Evolutionary conservation across 2,329 filamentous ascomycete species (phyloP), one percentile per base, ranked within the genome.

Genomic region (Sordariomycetes sp.): DNA sequence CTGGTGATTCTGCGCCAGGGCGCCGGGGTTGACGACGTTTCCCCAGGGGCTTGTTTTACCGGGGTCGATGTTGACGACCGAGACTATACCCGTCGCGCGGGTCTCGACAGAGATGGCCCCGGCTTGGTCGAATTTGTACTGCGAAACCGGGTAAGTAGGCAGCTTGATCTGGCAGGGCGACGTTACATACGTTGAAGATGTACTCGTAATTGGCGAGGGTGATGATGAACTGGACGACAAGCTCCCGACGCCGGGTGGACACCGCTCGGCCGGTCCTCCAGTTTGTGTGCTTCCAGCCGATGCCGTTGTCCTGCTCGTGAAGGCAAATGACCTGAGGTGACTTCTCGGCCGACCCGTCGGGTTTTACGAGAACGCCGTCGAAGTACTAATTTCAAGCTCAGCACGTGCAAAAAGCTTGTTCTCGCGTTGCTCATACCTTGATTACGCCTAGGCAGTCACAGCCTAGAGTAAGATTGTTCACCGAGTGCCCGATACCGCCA

Each of bases 151-250:
- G n/a, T n/a, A n/a, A n/a, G n/a, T n/a, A n/a, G n/a, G n/a, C n/a
- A n/a, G n/a, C n/a, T n/a, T n/a, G n/a, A n/a, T n/a, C n/a, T n/a
- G n/a, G n/a, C n/a, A n/a, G n/a, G n/a, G n/a, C n/a, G n/a, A n/a
- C n/a, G n/a, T n/a, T n/a, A n/a, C n/a, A n/a, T n/a, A 74, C 80
- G 54, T 72, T 71, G 51, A 80, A 75, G 3, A 79, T 71, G 60
- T 80, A 89, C 66, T 89, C 86, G 71, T 89, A 89, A 70, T 89
- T 89, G 40, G 80, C 81, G 0, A 88, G 76, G 0, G 86, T 89
- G 63, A 85, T 81, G 67, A 88, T 85, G 65, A 80, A 86, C 64
- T 89, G 86, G 2, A 89, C 70, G 0, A 89, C 82, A 1, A 89
- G 72, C 63, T 86, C 79, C 2, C 86, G 76, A 59, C 76, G 74